These are phyloP conservation scores for Ramaria sp. DNA, from an alignment of 768 basidiomycete species.

Conservation along the genomic window DNA sequence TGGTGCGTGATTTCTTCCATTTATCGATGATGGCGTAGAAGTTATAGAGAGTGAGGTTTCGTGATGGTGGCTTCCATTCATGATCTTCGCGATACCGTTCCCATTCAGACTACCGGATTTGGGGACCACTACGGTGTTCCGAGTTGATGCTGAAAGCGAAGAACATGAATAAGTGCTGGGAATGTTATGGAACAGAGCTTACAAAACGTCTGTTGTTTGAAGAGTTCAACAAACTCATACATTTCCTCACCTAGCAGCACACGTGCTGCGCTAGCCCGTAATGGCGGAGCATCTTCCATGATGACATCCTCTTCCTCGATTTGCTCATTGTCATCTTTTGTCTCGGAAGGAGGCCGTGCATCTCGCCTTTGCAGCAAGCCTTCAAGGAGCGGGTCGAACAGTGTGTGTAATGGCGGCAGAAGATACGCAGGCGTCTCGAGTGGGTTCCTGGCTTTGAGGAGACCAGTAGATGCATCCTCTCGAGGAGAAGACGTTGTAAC, in stretches of 20 bases:
- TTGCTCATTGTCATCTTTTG: slow-evolving; percentile 10
- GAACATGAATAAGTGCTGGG: not conserved
- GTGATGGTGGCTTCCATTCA: not conserved
- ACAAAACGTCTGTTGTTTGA: slow-evolving; percentile 37
- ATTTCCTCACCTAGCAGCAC: slow-evolving; percentile 47
- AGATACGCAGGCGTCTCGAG: slow-evolving; percentile 69
- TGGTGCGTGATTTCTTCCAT: slow-evolving; percentile 1
- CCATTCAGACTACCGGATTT: not conserved
- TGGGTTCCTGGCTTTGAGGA: slow-evolving; percentile 32
- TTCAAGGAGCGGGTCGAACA: slow-evolving; percentile 58
- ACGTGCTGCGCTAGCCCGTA: slow-evolving; percentile 15
- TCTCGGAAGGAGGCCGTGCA: not conserved
- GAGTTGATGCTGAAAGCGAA: not conserved
- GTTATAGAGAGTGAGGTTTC: not conserved
- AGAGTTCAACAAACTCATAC: slow-evolving; percentile 48
- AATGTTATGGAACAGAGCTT: not conserved
- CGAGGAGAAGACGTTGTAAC: slow-evolving; percentile 10
- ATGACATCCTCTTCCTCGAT: slow-evolving; percentile 24
- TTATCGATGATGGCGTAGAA: not conserved
- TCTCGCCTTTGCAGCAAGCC: slow-evolving; percentile 29
- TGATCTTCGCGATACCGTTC: not conserved
- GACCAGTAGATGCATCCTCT: slow-evolving; percentile 11
- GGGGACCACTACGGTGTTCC: not conserved
- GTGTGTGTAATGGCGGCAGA: slow-evolving; percentile 56
- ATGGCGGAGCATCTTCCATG: slow-evolving; percentile 31